A percentile compares a stretch with the other conserved stretches of the same genome.
Evolutionary conservation across 169 alveolate species (phyloP).

Genomic region (Haemoproteus tartakovskyi): DNA sequence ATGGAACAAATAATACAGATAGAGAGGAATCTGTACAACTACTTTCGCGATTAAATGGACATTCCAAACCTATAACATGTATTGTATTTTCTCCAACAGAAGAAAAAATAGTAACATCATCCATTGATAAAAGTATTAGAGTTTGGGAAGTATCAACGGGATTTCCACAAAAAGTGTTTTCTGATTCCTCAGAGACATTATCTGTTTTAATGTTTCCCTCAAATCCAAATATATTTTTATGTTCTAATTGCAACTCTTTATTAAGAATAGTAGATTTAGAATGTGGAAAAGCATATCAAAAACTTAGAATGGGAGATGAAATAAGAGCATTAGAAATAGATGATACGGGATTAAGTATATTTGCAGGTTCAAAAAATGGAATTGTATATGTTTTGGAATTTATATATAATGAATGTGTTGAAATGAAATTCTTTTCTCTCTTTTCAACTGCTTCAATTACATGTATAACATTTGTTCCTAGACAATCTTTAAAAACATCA

Average conservation of each 20-base stretch:
- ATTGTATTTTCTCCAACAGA: slow-evolving; percentile 71
- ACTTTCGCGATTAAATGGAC: slow-evolving; percentile 67
- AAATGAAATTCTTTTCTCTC: slow-evolving; percentile 21
- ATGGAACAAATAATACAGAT: slow-evolving; percentile 13
- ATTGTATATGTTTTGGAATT: slow-evolving; percentile 77
- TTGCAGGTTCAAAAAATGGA: slow-evolving; percentile 84
- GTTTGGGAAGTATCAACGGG: slow-evolving; percentile 85
- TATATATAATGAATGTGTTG: slow-evolving; percentile 66
- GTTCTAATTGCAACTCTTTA: slow-evolving; percentile 80
- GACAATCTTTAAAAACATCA: slow-evolving; percentile 57
- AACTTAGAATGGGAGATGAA: slow-evolving; percentile 81
- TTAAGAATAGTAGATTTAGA: slow-evolving; percentile 81
- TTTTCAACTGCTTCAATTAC: slow-evolving; percentile 72
- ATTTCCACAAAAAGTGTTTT: slow-evolving; percentile 79
- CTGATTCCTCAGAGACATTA: slow-evolving; percentile 82
- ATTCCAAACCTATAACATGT: slow-evolving; percentile 77
- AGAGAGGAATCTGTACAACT: slow-evolving; percentile 60
- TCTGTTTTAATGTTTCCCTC: slow-evolving; percentile 82
- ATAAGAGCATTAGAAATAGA: slow-evolving; percentile 81
- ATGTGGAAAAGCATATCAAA: slow-evolving; percentile 80
- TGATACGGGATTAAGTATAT: slow-evolving; percentile 79
- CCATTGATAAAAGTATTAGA: slow-evolving; percentile 85
- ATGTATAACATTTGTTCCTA: slow-evolving; percentile 73
- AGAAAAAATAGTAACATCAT: slow-evolving; percentile 77
- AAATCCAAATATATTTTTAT: slow-evolving; percentile 65